These are phyloP conservation scores for Pythium folliculosum DNA, from an alignment of 352 stramenopile species.

Conservation along the genomic window DNA sequence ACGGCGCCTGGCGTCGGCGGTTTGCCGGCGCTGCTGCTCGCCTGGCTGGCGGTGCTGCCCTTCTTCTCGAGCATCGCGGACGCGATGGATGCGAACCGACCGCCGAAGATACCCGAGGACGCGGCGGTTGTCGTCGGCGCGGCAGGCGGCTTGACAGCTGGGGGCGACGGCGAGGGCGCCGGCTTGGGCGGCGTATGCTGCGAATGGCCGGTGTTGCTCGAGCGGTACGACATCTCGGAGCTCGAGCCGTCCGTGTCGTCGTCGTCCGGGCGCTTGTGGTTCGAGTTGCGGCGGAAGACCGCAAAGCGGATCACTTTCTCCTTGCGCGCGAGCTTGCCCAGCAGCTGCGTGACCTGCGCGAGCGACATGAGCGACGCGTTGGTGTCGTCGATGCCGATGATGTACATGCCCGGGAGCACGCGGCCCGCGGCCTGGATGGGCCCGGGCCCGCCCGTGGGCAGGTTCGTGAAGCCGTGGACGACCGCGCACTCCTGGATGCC, in stretches of 20 bases:
- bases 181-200: conserved; percentile 36
- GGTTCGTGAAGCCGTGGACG: conserved; percentile 77
- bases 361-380: conserved; percentile 85
- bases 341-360: conserved; percentile 55
- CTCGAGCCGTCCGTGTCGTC: conserved; percentile 44
- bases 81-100: conserved; percentile 65
- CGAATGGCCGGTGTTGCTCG: conserved; percentile 27
- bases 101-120: conserved; percentile 38
- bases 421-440: conserved; percentile 65
- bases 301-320: conserved; percentile 84
- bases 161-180: conserved; percentile 4
- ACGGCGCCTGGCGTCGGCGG: conserved; percentile 11
- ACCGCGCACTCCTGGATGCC: conserved; percentile 79
- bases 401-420: conserved; percentile 81
- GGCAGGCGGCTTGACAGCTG: conserved; percentile 35
- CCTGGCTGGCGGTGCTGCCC: conserved; percentile 16
- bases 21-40: not conserved
- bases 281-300: conserved; percentile 45
- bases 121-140: conserved; percentile 23
- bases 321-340: conserved; percentile 73
- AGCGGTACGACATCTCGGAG: conserved; percentile 40
- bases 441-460: conserved; percentile 57
- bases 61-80: conserved; percentile 59
- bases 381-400: conserved; percentile 86
- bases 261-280: conserved; percentile 33